These are phyloP conservation scores for Schizothecium vesticola DNA, from an alignment of 495 filamentous ascomycete species.

Conservation along the genomic window DNA sequence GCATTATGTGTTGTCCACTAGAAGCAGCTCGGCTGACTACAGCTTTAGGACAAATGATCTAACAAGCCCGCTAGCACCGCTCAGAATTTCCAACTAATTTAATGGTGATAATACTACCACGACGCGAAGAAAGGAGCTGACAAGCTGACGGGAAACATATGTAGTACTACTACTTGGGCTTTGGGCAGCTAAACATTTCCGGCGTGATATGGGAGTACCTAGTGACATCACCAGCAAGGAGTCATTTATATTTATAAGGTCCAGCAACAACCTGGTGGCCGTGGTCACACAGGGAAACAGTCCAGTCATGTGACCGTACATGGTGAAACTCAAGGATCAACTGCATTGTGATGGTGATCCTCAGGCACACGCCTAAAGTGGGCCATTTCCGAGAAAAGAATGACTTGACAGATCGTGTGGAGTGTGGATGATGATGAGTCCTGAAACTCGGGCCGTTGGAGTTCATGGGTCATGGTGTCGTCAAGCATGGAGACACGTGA, in stretches of 20 bases:
- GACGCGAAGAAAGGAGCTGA: too few relatives aligned
- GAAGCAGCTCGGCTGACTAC: too few relatives aligned
- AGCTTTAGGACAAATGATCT: too few relatives aligned
- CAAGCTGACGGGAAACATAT: too few relatives aligned
- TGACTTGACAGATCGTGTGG: not conserved
- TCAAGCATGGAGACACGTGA: not conserved
- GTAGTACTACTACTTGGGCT: not conserved
- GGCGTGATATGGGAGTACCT: too few relatives aligned
- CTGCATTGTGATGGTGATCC: not conserved
- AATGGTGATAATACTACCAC: too few relatives aligned
- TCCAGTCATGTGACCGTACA: not conserved
- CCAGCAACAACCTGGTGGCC: not conserved
- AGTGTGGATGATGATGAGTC: not conserved
- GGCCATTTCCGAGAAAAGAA: not conserved
- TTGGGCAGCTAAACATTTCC: not conserved
- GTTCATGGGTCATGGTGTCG: not conserved
- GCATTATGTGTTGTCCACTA: too few relatives aligned
- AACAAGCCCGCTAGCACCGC: too few relatives aligned
- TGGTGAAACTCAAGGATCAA: not conserved
- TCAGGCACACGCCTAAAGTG: not conserved
- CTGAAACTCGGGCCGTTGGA: not conserved
- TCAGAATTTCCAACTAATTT: too few relatives aligned
- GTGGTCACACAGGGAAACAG: not conserved
- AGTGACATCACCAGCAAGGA: too few relatives aligned
- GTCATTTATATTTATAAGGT: not conserved